These are phyloP conservation scores for Calonectria montana DNA, from an alignment of 2,329 filamentous ascomycete genomes.

Conservation along the genomic window DNA sequence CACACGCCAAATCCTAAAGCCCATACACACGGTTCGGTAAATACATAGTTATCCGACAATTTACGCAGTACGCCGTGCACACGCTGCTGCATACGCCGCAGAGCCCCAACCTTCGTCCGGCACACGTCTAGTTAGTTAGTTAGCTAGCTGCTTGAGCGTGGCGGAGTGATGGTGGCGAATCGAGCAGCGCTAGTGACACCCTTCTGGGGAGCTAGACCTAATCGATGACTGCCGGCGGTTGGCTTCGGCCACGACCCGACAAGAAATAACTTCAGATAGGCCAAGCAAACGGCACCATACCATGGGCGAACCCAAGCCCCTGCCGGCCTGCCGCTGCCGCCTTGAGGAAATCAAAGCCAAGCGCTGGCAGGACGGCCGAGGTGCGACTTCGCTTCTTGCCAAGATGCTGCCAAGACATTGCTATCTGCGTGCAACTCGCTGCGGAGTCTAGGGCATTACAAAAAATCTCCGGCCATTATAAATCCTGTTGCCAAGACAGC, in stretches of 20 bases:
- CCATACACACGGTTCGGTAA: too few species aligned
- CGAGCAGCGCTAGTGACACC: neutral
- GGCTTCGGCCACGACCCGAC: neutral
- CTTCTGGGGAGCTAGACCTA: neutral
- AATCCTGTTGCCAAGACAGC: neutral
- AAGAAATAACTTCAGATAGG: neutral
- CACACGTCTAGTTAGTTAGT: neutral
- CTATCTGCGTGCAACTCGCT: neutral
- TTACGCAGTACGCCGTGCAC: too few species aligned
- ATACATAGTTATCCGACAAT: too few species aligned
- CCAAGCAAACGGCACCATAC: neutral
- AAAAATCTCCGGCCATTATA: neutral
- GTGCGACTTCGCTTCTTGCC: too few species aligned
- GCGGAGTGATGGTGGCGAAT: neutral
- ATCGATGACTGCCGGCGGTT: neutral
- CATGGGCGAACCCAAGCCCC: neutral
- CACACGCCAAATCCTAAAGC: too few species aligned
- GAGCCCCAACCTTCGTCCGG: neutral
- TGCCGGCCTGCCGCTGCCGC: neutral
- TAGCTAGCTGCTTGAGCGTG: neutral
- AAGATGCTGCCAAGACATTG: neutral
- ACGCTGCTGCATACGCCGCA: neutral
- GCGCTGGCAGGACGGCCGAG: too few species aligned
- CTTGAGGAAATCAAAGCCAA: neutral
- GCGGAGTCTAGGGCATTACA: neutral